Evolutionary conservation across 2,329 filamentous ascomycete species (phyloP), one percentile per base, ranked within the genome.

Genomic region (Aquanectria penicillioides): DNA sequence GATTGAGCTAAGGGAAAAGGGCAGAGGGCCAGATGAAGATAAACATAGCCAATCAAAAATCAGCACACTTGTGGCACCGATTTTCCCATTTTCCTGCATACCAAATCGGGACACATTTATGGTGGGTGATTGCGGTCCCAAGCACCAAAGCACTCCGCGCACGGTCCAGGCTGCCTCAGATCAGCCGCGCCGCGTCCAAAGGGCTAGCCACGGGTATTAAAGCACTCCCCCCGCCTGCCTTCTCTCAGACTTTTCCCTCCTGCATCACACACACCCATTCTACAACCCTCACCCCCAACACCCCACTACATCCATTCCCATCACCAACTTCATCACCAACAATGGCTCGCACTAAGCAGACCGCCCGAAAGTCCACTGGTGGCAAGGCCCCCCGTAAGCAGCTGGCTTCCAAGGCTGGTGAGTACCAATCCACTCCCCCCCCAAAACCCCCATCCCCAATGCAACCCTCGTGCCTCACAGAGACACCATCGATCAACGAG

Each of bases 381-480:
- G 88, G 88, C 85, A 90, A 91, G 85, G 88, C 88, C 71, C 88
- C 88, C 65, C 87, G 88, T 82, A 99, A 99, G 92, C 94, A 97
- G 89, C 93, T 98, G 77, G 94, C 94, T 74, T 97, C 94, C 86
- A 97, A 97, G 92, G 95, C 94, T 71, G 94, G 71, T 73, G 66
- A 70, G 71, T 71, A 17, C 8, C n/a, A n/a, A 37, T 34, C 48
- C 48, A 6, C 43, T 3, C 37, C 2, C 12, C 37, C n/a, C n/a
- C n/a, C n/a, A n/a, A n/a, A n/a, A n/a, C n/a, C n/a, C n/a, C n/a
- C n/a, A n/a, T n/a, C n/a, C n/a, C n/a, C n/a, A n/a, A n/a, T n/a
- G n/a, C n/a, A n/a, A 33, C 40, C 48, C 9, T 18, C 41, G 18
- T 34, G 26, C 5, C 15, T 34, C 38, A 25, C 22, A n/a, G 20